A percentile compares a stretch with the other conserved stretches of the same genome.
phyloP scores from a whole-genome alignment of 768 basidiomycete genomes.

The Termitomyces sp. region DNA sequence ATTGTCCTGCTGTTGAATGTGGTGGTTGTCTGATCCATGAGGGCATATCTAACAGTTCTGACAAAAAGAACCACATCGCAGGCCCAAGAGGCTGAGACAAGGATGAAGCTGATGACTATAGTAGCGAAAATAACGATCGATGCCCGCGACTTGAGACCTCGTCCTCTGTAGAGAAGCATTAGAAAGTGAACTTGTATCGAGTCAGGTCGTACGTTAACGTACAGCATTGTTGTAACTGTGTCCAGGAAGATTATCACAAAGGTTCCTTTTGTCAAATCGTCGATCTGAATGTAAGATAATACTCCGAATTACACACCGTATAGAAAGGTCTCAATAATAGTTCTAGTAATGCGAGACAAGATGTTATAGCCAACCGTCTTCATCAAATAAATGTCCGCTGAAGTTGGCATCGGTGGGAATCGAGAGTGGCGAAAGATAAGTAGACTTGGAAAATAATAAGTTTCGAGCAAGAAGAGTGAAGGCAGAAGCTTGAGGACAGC shows the following conservation, averaged over 20 bases:
- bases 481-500: background rate
- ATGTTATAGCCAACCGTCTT: background rate
- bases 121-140: background rate
- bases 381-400: background rate
- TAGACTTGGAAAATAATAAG: background rate
- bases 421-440: background rate
- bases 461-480: no score
- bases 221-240: background rate
- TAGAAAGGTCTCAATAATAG: background rate
- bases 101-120: background rate
- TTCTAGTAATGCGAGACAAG: background rate
- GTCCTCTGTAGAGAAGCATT: background rate
- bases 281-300: no score
- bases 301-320: background rate
- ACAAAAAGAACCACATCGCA: background rate
- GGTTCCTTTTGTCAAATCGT: background rate
- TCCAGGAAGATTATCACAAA: background rate
- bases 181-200: background rate
- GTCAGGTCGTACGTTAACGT: background rate
- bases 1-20: background rate
- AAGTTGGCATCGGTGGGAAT: background rate
- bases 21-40: background rate
- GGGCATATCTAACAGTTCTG: background rate
- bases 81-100: background rate
- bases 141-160: background rate